Evolutionary conservation across 768 basidiomycete genomes (phyloP), one percentile per base, ranked within the genome.

Genomic region (Mycena crocata): DNA sequence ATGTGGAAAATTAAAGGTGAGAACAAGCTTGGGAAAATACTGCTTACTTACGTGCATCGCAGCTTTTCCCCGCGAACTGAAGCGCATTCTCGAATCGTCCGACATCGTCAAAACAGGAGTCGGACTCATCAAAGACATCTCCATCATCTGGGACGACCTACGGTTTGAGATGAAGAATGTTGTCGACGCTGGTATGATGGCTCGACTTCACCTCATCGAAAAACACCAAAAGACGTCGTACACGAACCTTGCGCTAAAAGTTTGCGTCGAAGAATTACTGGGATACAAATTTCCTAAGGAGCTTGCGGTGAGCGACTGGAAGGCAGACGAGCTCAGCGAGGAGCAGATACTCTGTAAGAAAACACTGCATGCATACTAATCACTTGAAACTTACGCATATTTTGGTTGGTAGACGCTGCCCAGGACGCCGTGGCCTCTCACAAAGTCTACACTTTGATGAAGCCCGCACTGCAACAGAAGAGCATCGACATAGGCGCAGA

Each of bases 121-220:
- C 3, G 55, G 55, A 0, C 17, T 57, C 26, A n/a, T 23, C 2
- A 57, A 39, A 19, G 55, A 57, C 28, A 42, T 57, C 1, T 4
- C 0, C 0, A 31, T 57, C 6, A 14, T 57, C 1, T 57, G 55
- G 55, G 55, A 57, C 28, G 40, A 57, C 19, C 19, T 57, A 1
- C 26, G 55, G 0, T n/a, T 32, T 17, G 40, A 57, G 1, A 44
- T 57, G 40, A 30, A 8, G 1, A 31, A 44, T 19, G 8, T 57
- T 19, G 55, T 44, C 0, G 55, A 57, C 19, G 55, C 32, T 15
- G 55, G 55, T 1, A 31, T 57, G 28, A 57, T 57, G 55, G 55
- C 55, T 2, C 42, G 23, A 15, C 30, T 57, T 0, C 6, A 14
- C 2, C 13, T 57, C 3, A 21, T 42, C 1, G 55, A 57, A 13